These are phyloP conservation scores for Spergularia bocconei DNA, from an alignment of 148 eudicot genomes.

Conservation along the genomic window DNA sequence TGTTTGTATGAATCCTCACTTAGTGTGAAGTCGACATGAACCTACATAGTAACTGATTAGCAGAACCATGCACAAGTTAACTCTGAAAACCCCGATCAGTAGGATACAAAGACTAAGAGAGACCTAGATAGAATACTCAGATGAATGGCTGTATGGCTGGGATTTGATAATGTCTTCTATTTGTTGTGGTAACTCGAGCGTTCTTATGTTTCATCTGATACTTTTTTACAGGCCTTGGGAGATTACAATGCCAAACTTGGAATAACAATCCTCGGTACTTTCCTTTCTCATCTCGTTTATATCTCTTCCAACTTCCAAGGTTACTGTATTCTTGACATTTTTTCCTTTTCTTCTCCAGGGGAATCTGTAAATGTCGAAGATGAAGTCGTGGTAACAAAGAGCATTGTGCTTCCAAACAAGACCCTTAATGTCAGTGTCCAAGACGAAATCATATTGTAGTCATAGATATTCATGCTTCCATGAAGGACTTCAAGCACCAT, in stretches of 20 bases:
- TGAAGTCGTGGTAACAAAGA: slow-evolving; percentile 63
- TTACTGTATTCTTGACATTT: slow-evolving; percentile 1
- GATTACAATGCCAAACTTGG: slow-evolving; percentile 73
- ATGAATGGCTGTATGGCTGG: background rate
- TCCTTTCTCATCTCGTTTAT: background rate
- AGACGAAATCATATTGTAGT: slow-evolving; percentile 62
- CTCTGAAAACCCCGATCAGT: background rate
- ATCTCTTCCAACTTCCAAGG: background rate
- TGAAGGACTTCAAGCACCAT: background rate
- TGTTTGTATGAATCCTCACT: background rate
- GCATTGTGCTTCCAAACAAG: slow-evolving; percentile 76
- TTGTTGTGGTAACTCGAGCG: background rate
- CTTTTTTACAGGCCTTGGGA: slow-evolving; percentile 52
- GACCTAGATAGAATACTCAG: too few species aligned
- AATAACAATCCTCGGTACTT: slow-evolving; percentile 65
- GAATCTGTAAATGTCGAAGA: slow-evolving; percentile 71
- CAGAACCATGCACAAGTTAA: background rate
- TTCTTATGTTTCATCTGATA: slow-evolving; percentile 8
- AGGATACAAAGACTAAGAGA: background rate
- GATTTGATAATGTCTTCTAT: background rate
- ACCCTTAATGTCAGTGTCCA: slow-evolving; percentile 83
- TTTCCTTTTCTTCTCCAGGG: slow-evolving; percentile 30
- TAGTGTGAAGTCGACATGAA: background rate
- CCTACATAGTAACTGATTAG: background rate
- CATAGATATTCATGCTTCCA: background rate